These are phyloP conservation scores for Fusarium sp. DNA, from an alignment of 2,329 filamentous ascomycete species.

Conservation along the genomic window DNA sequence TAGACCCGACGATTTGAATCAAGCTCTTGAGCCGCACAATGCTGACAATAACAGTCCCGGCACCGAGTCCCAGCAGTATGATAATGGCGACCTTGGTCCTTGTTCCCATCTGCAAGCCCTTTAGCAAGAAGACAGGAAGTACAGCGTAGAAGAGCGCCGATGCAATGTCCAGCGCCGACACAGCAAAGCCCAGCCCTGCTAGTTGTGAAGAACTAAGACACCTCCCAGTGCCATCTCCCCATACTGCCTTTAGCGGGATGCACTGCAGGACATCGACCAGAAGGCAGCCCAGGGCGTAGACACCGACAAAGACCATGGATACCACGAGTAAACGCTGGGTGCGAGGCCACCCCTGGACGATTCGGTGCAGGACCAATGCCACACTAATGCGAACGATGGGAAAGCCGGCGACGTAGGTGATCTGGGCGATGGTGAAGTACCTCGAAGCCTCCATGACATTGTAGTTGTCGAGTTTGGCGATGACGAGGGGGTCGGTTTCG, in stretches of 20 bases:
- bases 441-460: slow-evolving; percentile 1
- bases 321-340: background rate
- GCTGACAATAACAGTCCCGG: background rate
- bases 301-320: background rate
- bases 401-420: background rate
- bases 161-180: background rate
- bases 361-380: background rate
- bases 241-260: background rate
- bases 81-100: slow-evolving; percentile 1
- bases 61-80: background rate
- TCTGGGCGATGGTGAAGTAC: slow-evolving; percentile 1
- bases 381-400: background rate
- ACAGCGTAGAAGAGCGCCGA: background rate
- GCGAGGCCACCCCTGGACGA: background rate
- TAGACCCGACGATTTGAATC: background rate
- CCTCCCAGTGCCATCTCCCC: background rate
- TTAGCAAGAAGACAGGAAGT: background rate
- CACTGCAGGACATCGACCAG: background rate
- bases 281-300: slow-evolving; percentile 1
- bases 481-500: background rate
- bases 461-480: background rate
- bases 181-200: background rate
- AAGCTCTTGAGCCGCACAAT: background rate
- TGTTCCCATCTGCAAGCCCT: background rate
- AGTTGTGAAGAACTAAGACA: background rate